Base-by-base conservation (phyloP, 768 basidiomycete genomes). In the Amanita muscaria region DNA sequence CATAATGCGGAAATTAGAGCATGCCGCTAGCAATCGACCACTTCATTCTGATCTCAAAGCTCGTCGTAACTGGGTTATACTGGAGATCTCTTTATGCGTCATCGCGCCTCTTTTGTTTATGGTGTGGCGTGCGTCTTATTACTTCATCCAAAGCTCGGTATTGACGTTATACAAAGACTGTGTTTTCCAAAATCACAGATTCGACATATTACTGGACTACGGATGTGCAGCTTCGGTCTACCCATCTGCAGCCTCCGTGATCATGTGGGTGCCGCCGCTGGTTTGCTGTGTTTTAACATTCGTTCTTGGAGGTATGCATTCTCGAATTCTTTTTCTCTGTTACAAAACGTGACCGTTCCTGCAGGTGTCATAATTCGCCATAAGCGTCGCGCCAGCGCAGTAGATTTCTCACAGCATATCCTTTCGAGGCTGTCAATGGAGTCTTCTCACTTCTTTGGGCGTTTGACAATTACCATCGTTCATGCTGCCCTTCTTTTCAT, bases 111-210 rank as follows among this genome's bases (percentile, higher is more conserved):
- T 74, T 30, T 40, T 79, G 15, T 79, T 77, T 54, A 74, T 78
- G 64, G 59, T 63, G n/a, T 58, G 82, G 5, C 79, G 79, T 85
- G 53, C 49, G 80, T 71, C 4, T 10, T 7, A 6, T 12, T 44
- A 9, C 19, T 16, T 25, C 32, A 27, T 27, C 15, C 21, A 7
- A 40, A 30, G 39, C 38, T 12, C 8, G 32, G 30, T 10, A 6
- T 37, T 42, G 40, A 42, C 15, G 16, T 42, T 19, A 18, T 19
- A 15, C 5, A 46, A 84, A 6, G 82, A 79, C 53, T 63, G 67
- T 43, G 54, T 81, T 39, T 68, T 71, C 21, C 79, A 82, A 55
- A 74, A 76, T 44, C 73, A 76, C 57, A 72, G 82, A 44, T 85
- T 77, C 64, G 70, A 79, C 55, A 69, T 85, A 46, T 59, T 69